Base-by-base conservation (phyloP, 2,329 filamentous ascomycete species). In the Alternaria triticimaculans region DNA sequence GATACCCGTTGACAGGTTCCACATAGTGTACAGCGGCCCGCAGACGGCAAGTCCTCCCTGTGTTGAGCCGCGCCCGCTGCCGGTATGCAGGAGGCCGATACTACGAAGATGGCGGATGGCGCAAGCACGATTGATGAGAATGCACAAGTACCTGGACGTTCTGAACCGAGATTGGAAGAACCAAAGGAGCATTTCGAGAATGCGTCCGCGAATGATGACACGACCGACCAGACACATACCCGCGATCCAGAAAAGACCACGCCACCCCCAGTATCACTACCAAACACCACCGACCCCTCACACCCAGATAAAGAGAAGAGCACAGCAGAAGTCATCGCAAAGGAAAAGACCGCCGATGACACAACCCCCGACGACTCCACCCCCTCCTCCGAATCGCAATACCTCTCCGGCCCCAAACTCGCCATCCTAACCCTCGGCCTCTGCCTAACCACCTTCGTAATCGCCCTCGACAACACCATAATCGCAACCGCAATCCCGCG, bases 391-490 rank as follows among this genome's bases (percentile, higher is more conserved):
- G 77, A 79, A 46, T 75, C 77, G 1, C 76, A 75, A 51, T 80
- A 81, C 57, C 69, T 80, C 2, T 67, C 43, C 12, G 79, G 79
- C 6, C 56, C 76, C 62, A 76, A 78, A 58, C 72, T 81, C 9
- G 65, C 66, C 26, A 74, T 81, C 10, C 72, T 80, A 0, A 72
- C 76, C 2, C 56, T 80, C 10, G 77, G 77, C 10, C 70, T 80
- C 3, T 80, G 75, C 60, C 67, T 79, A 3, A 75, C 74, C 8
- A 80, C 76, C 12, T 80, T 80, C 43, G 67, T 80, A 44, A 76
- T 80, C 55, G 78, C 77, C 4, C 71, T 82, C 23, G 80, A 82
- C 62, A 81, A 80, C 51, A 81, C 78, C 26, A 80, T 82, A 46
- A 78, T 81, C 55, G 71, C 71, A 1, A 79, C 76, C 2, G 81